Conservation (phyloP, 768 basidiomycete genomes). For the Rubroboletus pulcherrimus region DNA sequence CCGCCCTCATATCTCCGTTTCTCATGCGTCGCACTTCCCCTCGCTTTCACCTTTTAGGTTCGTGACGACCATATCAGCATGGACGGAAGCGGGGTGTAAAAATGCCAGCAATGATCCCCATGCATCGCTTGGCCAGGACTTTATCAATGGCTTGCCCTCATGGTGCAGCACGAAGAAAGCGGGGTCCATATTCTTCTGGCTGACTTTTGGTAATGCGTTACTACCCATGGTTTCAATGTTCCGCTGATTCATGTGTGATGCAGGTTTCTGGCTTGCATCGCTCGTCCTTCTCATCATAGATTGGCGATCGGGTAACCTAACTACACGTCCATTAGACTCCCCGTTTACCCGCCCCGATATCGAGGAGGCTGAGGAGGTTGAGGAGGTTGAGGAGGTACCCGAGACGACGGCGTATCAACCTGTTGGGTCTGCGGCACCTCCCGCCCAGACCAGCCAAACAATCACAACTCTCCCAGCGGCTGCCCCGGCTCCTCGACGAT, state of each 20-base stretch:
- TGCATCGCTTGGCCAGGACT: constrained; percentile 61
- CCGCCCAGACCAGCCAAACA: constrained; percentile 28
- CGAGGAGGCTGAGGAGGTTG: constrained; percentile 42
- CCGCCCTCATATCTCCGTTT: neutral
- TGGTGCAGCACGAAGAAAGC: constrained; percentile 96
- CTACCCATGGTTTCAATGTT: neutral
- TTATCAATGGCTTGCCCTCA: constrained; percentile 61
- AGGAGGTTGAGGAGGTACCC: constrained; percentile 47
- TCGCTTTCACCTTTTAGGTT: constrained; percentile 44
- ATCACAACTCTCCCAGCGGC: constrained; percentile 11
- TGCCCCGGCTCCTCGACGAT: constrained; percentile 16
- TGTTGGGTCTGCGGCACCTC: constrained; percentile 32
- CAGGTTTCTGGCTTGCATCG: constrained; percentile 76
- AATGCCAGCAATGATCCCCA: constrained; percentile 78
- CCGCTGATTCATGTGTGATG: constrained; percentile 7
- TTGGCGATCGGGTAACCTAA: constrained; percentile 68
- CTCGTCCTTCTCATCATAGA: constrained; percentile 62
- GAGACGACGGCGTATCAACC: constrained; percentile 47
- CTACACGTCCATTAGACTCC: constrained; percentile 56
- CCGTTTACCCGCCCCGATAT: constrained; percentile 65
- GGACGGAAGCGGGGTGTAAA: constrained; percentile 89
- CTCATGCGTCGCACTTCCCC: constrained; percentile 13
- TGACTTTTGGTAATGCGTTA: constrained; percentile 56
- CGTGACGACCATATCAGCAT: constrained; percentile 76
- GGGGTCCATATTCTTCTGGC: constrained; percentile 85